Evolutionary conservation across 345 rosid genomes (phyloP).

Genomic region (Luvunga scandens): DNA sequence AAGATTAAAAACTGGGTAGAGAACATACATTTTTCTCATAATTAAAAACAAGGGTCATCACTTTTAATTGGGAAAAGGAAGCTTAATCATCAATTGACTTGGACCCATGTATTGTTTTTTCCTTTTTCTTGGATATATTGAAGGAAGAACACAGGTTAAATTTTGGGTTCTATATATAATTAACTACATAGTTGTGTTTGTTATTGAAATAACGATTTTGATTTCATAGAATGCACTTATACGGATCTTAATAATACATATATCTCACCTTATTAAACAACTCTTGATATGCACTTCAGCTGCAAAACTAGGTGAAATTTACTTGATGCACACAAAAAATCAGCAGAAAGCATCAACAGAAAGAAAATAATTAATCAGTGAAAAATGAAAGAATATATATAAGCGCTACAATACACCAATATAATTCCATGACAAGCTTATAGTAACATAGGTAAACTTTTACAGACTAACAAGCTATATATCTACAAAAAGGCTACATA

Average conservation of each 20-base stretch:
- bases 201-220: neutral
- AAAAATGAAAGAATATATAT: neutral
- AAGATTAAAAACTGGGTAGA: neutral
- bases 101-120: conserved; percentile 13
- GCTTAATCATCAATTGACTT: conserved; percentile 19
- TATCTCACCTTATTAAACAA: neutral
- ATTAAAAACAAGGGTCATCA: neutral
- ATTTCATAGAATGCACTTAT: neutral
- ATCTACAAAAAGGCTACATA: neutral
- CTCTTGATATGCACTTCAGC: neutral
- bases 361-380: neutral
- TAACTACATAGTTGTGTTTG: neutral
- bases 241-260: neutral
- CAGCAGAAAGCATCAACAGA: neutral
- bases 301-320: conserved; percentile 7
- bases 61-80: conserved; percentile 10
- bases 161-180: neutral
- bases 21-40: neutral
- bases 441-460: neutral
- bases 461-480: neutral
- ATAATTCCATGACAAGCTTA: neutral
- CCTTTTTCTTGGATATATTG: neutral
- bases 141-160: neutral
- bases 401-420: neutral
- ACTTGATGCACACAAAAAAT: neutral